Evolutionary conservation across 768 basidiomycete genomes (phyloP).

Genomic region (Russula griseocarnosa): DNA sequence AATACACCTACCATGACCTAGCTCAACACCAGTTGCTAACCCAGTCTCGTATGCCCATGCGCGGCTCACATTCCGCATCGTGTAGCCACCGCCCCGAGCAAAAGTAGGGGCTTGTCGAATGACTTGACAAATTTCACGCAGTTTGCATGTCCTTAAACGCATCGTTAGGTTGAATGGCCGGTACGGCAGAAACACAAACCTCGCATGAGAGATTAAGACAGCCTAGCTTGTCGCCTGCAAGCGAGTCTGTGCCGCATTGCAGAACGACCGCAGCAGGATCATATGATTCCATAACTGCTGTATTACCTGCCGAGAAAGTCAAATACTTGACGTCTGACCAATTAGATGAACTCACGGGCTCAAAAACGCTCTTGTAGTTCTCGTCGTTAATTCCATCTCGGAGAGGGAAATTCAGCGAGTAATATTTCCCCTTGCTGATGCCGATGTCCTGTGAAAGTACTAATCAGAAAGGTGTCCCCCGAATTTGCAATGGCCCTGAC

Average conservation of each 20-base stretch:
- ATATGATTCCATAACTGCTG: conserved; percentile 91
- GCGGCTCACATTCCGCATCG: conserved; percentile 94
- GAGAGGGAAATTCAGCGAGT: conserved; percentile 91
- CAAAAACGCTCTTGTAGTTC: conserved; percentile 91
- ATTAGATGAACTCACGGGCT: conserved; percentile 60
- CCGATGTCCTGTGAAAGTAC: conserved; percentile 69
- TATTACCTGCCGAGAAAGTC: conserved; percentile 63
- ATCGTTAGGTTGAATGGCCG: not conserved
- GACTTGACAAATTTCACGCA: conserved; percentile 97
- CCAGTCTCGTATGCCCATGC: conserved; percentile 99
- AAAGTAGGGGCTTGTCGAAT: conserved; percentile 87
- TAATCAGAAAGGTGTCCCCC: not conserved
- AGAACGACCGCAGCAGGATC: conserved; percentile 92
- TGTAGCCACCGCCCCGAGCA: conserved; percentile 98
- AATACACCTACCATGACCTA: conserved; percentile 62
- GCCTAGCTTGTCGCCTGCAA: conserved; percentile 94
- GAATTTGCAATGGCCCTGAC: conserved; percentile 42
- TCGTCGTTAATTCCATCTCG: conserved; percentile 95
- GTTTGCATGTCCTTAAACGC: conserved; percentile 80
- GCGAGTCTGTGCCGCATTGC: conserved; percentile 95
- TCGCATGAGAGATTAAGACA: conserved; percentile 93
- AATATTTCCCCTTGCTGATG: conserved; percentile 90
- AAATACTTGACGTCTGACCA: not conserved
- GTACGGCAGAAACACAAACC: conserved; percentile 41
- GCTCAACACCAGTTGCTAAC: conserved; percentile 93